Base-by-base conservation (phyloP, 192 early-diverging fungal genomes). In the Pecoramyces ruminantium region DNA sequence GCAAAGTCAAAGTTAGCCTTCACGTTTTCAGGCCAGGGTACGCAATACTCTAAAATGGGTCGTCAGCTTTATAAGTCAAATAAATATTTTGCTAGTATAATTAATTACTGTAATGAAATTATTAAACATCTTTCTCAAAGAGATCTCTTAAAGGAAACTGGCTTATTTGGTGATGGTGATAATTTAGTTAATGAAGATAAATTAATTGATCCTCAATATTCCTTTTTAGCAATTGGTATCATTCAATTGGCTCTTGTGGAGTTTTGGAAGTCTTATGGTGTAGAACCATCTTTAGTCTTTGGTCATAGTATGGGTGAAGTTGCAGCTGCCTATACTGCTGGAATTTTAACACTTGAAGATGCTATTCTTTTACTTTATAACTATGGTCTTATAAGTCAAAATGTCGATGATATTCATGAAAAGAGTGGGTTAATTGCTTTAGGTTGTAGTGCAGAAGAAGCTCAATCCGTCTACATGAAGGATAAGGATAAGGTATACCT, bases 251-350 rank as follows among this genome's bases (percentile, higher is more conserved):
- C 85, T 27, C 29, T 85, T 29, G 29, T 81, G 13, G 85, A 85
- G 16, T 78, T 85, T 15, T 30, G 78, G 25, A 86, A 81, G 38
- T 38, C 29, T 6, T 28, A 84, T 40, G 84, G 84, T 29, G 30
- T 85, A 14, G 38, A 30, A 40, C 30, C 29, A 78, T 11, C 78
- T 42, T 12, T 29, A 17, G 82, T 85, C 78, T 30, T 85, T 2
- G 85, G 85, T 25, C 85, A 85, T 80, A 77, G 29, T 29, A 79
- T 85, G 77, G 85, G 85, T 29, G 85, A 85, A 79, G 77, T 85
- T 38, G 85, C 85, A 15, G 80, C 80, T 78, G 77, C 58, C 14
- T 85, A 86, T 77, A 83, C 85, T 18, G 77, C 79, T 29, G 85
- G 85, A n/a, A 28, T n/a, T 78, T 51, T 85, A 27, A 78, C 78